phyloP scores from a whole-genome alignment of 306 rosid species.

The Morella rubra region DNA sequence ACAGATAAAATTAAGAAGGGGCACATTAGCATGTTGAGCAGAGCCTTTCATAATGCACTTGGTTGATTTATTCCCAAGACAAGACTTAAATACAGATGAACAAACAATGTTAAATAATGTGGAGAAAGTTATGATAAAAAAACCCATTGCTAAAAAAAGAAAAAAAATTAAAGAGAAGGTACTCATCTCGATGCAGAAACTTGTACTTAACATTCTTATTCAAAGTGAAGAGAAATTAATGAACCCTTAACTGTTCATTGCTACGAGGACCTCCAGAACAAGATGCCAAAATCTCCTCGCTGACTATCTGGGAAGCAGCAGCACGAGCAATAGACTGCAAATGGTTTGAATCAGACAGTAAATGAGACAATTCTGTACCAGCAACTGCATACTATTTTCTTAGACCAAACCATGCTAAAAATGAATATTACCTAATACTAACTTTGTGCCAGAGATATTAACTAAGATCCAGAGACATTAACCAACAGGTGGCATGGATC shows the following conservation, averaged over 20 bases:
- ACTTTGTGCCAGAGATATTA: no score
- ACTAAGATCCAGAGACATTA: no score
- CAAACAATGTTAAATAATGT: background rate
- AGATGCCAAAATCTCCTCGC: conserved; percentile 72
- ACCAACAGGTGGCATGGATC: background rate
- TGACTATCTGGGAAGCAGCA: conserved; percentile 59
- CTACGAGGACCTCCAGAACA: conserved; percentile 83
- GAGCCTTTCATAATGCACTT: background rate
- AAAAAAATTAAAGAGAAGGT: background rate
- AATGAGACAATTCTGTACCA: conserved; percentile 13
- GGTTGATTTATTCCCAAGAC: background rate
- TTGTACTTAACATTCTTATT: background rate
- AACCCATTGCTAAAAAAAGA: background rate
- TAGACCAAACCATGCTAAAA: conserved; percentile 16
- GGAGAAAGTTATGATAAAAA: background rate
- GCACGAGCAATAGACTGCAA: conserved; percentile 62
- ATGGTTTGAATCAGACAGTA: conserved; percentile 16
- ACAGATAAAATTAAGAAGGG: background rate
- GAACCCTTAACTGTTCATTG: conserved; percentile 71
- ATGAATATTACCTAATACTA: no score
- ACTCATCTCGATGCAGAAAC: background rate
- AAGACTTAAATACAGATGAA: background rate
- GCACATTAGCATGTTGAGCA: background rate
- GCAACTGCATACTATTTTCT: conserved; percentile 6
- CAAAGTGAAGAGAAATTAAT: background rate